These are phyloP conservation scores for Mallotus japonicus DNA, from an alignment of 441 rosid genomes.

Conservation along the genomic window DNA sequence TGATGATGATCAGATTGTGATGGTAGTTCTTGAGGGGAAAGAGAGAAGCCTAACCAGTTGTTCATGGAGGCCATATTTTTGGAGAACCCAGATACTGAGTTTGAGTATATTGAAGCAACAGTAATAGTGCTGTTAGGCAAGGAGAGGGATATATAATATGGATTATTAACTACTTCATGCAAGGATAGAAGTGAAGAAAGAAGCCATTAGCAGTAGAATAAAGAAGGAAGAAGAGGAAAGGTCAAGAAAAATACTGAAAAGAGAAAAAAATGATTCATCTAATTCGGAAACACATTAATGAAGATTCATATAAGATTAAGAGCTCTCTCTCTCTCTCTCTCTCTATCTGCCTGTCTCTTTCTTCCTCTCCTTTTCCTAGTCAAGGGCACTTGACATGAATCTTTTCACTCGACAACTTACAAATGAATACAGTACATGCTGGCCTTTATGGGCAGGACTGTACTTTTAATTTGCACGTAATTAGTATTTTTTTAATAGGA, in stretches of 20 bases:
- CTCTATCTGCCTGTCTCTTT: too few species aligned
- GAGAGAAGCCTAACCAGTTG: slow-evolving; percentile 79
- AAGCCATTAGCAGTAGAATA: slow-evolving; percentile 25
- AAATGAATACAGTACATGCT: background rate
- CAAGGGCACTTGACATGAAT: slow-evolving; percentile 19
- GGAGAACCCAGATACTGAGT: background rate
- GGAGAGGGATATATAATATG: background rate
- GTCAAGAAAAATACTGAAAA: slow-evolving; percentile 23
- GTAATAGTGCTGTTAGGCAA: background rate
- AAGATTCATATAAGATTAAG: slow-evolving; percentile 32
- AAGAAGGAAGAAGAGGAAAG: slow-evolving; percentile 41
- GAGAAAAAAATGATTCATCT: background rate
- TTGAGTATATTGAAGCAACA: background rate
- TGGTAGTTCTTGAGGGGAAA: slow-evolving; percentile 54
- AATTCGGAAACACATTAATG: slow-evolving; percentile 14
- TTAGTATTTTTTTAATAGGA: too few species aligned
- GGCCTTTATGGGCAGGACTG: slow-evolving; percentile 22
- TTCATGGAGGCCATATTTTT: slow-evolving; percentile 40
- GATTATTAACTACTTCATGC: slow-evolving; percentile 39
- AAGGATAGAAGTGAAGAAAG: slow-evolving; percentile 26
- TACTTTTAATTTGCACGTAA: slow-evolving; percentile 19
- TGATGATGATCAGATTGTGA: slow-evolving; percentile 37
- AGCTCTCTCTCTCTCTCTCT: slow-evolving; percentile 2
- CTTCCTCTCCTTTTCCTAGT: background rate
- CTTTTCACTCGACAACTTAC: background rate